Base-by-base conservation (phyloP, 352 stramenopile genomes). In the Globisporangium polare region DNA sequence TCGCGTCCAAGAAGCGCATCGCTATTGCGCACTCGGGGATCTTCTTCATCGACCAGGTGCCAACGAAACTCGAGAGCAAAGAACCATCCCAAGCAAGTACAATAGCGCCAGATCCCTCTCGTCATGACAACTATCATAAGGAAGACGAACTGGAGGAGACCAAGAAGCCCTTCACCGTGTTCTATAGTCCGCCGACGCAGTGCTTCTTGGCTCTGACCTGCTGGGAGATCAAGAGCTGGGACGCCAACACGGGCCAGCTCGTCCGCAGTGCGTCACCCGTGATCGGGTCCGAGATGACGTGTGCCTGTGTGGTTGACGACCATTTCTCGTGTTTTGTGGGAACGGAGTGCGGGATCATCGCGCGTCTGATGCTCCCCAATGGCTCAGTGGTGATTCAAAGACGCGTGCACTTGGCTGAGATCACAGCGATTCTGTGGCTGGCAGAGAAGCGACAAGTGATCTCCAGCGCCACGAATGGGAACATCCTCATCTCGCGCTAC, bases 21-120 rank as follows among this genome's bases (percentile, higher is more conserved):
- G 72, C 77, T 1, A 71, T 90, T 12, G 73, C 74, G 0, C 74
- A 86, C 39, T 88, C 80, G 0, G 71, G 47, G 0, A 58, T 90
- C 29, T 83, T 77, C 46, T 90, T 90, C 56, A 53, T 88, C 20
- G 78, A 86, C 18, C 57, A 73, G 18, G n/a, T 33, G 12, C 27
- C 24, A n/a, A 66, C 42, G 26, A 55, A 53, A 51, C 5, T n/a
- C 17, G 29, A 33, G 13, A 53, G 18, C 4, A 59, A 33, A 39
- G 24, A 37, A 2, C 33, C 12, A 31, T 33, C 20, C 31, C 31
- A 58, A 20, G 33, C 33, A 18, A 18, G 27, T 4, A n/a, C 33
- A 8, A 12, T 24, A 33, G 13, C 24, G 35, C 20, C 9, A 9
- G 29, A 33, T 33, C 8, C 15, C 4, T 9, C 15, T 45, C 1